These are phyloP conservation scores for Quercus cerris DNA, from an alignment of 306 rosid species.

Conservation along the genomic window DNA sequence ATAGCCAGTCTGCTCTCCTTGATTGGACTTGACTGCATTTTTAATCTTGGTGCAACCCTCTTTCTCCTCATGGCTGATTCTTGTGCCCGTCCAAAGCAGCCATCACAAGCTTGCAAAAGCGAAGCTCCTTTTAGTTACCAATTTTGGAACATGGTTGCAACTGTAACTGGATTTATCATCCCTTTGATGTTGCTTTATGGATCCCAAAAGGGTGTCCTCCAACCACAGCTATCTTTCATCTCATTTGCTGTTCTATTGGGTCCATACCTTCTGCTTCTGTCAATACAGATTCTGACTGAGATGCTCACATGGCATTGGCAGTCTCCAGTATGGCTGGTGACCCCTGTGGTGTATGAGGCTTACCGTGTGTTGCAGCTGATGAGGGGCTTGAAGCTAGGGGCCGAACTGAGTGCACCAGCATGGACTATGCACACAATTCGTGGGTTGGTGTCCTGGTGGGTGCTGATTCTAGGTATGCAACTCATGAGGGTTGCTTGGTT, in stretches of 20 bases:
- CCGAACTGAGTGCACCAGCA: constrained; percentile 69
- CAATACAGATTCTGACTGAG: constrained; percentile 81
- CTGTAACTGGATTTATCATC: constrained; percentile 57
- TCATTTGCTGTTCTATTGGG: constrained; percentile 67
- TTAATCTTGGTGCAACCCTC: constrained; percentile 83
- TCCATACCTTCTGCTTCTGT: constrained; percentile 75
- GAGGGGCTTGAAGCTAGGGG: constrained; percentile 86
- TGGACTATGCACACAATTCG: constrained; percentile 76
- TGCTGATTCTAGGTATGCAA: constrained; percentile 81
- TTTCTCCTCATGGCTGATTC: constrained; percentile 96
- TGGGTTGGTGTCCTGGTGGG: constrained; percentile 94
- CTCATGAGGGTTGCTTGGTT: constrained; percentile 98
- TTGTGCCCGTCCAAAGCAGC: constrained; percentile 56
- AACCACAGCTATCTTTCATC: constrained; percentile 66
- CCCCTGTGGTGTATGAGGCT: constrained; percentile 73
- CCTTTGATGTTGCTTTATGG: constrained; percentile 60
- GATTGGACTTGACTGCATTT: constrained; percentile 87
- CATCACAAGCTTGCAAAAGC: constrained; percentile 51
- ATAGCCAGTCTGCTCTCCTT: constrained; percentile 83
- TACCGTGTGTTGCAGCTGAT: constrained; percentile 90
- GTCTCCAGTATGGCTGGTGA: constrained; percentile 93
- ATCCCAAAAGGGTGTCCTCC: constrained; percentile 58
- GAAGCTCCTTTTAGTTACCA: constrained; percentile 85
- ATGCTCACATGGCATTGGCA: constrained; percentile 91
- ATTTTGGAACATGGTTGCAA: constrained; percentile 82